phyloP scores from a whole-genome alignment of 1,139 yeast genomes.

The Sugiyamaella sp. region DNA sequence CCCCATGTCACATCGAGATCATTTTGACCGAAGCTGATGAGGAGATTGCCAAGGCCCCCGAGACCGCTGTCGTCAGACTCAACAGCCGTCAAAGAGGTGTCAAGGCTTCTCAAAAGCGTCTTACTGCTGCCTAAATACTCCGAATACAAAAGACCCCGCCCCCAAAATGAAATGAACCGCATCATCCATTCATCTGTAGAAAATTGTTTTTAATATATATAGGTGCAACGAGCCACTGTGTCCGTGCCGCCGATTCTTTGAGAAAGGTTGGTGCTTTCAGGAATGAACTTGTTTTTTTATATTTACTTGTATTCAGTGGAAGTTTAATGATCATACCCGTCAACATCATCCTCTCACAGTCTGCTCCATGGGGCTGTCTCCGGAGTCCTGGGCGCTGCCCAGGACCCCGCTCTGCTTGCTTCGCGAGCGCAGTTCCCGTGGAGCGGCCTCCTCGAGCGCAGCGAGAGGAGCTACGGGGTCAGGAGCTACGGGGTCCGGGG shows the following conservation, averaged over 20 bases:
- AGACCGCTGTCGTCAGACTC: conserved; percentile 73
- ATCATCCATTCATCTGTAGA: conserved; percentile 19
- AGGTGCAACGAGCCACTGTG: conserved; percentile 9
- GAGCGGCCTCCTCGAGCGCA: no score
- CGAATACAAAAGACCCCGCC: conserved; percentile 1
- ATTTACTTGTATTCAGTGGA: conserved; percentile 17
- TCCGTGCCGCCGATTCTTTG: not conserved
- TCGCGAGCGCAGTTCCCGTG: no score
- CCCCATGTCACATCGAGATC: conserved; percentile 99
- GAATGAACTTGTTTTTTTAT: conserved; percentile 16
- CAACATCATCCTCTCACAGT: not conserved
- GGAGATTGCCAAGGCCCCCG: conserved; percentile 91
- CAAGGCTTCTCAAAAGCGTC: conserved; percentile 73
- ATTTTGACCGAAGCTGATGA: conserved; percentile 95
- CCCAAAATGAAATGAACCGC: conserved; percentile 14
- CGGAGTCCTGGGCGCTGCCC: conserved; percentile 12
- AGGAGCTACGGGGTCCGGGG: not conserved
- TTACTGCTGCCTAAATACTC: conserved; percentile 43
- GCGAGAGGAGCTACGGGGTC: no score
- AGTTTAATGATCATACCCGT: conserved; percentile 19
- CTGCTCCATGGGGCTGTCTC: not conserved
- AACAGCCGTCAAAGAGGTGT: conserved; percentile 94
- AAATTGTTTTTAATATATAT: conserved; percentile 11
- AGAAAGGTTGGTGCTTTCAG: conserved; percentile 11
- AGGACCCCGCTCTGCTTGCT: not conserved